Percentiles rank a stretch among this genome's conserved stretches.
phyloP scores from a whole-genome alignment of 129 eudicot species.

The Lactuca sativa region DNA sequence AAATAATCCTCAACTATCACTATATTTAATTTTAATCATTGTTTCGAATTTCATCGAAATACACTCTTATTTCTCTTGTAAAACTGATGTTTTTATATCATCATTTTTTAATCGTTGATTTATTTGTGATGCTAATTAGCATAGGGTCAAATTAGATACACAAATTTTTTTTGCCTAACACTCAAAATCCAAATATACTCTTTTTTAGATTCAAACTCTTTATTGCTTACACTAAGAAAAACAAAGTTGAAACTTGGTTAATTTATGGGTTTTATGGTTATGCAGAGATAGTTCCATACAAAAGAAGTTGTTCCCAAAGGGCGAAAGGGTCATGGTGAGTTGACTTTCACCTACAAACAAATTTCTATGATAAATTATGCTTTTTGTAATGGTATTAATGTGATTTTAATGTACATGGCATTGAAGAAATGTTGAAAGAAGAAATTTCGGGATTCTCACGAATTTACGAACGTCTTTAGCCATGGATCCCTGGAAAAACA shows the following conservation, averaged over 20 bases:
- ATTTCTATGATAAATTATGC: background rate
- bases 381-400: background rate
- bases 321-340: conserved; percentile 60
- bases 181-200: too few relatives aligned
- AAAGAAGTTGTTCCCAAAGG: conserved; percentile 50
- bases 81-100: background rate
- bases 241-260: background rate
- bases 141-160: background rate
- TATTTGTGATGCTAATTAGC: background rate
- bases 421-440: conserved; percentile 64
- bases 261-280: conserved; percentile 3
- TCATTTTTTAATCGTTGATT: background rate
- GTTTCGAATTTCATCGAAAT: conserved; percentile 37
- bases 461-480: conserved; percentile 72
- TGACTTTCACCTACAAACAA: background rate
- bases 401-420: conserved; percentile 1
- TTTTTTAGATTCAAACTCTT: too few relatives aligned
- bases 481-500: conserved; percentile 63
- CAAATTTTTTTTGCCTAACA: too few relatives aligned
- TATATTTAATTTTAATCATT: background rate
- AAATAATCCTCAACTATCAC: conserved; percentile 5
- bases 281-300: conserved; percentile 43
- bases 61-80: conserved; percentile 6
- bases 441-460: conserved; percentile 74
- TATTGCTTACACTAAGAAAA: background rate